A percentile compares a stretch with the other conserved stretches of the same genome.
These are phyloP conservation scores for Mycena maculata DNA, from an alignment of 768 basidiomycete genomes.

Conservation along the genomic window DNA sequence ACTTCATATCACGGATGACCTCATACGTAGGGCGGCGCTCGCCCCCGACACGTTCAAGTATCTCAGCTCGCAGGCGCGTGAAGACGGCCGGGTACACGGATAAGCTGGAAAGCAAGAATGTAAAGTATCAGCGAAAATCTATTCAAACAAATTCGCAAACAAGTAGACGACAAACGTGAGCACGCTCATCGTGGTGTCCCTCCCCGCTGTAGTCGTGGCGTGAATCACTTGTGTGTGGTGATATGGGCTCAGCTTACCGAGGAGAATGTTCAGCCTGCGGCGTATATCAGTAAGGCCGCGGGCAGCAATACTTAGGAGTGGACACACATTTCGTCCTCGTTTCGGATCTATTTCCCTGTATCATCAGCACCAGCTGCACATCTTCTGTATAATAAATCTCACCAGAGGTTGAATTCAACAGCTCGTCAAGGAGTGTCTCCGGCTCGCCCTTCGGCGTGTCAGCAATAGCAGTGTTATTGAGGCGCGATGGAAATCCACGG, in stretches of 20 bases:
- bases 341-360: constrained; percentile 30
- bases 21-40: constrained; percentile 62
- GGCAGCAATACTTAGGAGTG: neutral
- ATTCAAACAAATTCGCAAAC: neutral
- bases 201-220: constrained; percentile 4
- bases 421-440: constrained; percentile 61
- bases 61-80: constrained; percentile 60
- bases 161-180: constrained; percentile 22
- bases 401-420: constrained; percentile 66
- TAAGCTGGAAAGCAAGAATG: neutral
- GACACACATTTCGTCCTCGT: constrained; percentile 27
- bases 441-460: constrained; percentile 46
- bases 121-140: neutral
- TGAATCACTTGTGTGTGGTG: neutral
- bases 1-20: constrained; percentile 68
- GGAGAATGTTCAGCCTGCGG: constrained; percentile 21
- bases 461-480: constrained; percentile 52
- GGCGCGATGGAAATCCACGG: constrained; percentile 72
- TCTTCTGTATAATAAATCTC: too few species aligned
- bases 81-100: constrained; percentile 14
- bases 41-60: constrained; percentile 57
- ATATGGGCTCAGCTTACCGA: neutral
- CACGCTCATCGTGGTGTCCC: constrained; percentile 24
- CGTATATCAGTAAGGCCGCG: neutral
- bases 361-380: too few species aligned